A percentile compares a stretch with the other conserved stretches of the same genome.
Evolutionary conservation across 768 basidiomycete genomes (phyloP).

Genomic region (Mycena belliarum): DNA sequence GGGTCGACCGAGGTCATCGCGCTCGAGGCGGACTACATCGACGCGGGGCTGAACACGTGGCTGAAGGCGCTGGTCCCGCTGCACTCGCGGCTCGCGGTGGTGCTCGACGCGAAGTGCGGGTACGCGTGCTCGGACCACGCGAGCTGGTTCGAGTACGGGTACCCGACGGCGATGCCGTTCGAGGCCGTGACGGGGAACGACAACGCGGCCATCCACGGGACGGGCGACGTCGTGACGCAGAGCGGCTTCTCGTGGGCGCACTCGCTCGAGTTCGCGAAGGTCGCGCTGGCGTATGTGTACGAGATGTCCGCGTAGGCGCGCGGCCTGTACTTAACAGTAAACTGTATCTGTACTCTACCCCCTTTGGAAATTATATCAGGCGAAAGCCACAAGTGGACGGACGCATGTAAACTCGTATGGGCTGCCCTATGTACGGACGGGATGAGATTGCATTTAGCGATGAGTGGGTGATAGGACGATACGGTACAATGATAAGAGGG

Average conservation of each 20-base stretch:
- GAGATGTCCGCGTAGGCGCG: too few relatives aligned
- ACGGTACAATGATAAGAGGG: too few relatives aligned
- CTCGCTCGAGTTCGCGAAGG: conserved; percentile 61
- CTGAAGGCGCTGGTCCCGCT: conserved; percentile 40
- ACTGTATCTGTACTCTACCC: too few relatives aligned
- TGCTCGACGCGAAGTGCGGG: conserved; percentile 39
- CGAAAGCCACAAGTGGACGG: too few relatives aligned
- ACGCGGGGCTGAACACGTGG: conserved; percentile 43
- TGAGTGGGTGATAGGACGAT: too few relatives aligned
- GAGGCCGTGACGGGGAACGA: conserved; percentile 44
- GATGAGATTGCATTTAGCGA: too few relatives aligned
- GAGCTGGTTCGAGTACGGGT: conserved; percentile 45
- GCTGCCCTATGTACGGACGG: too few relatives aligned
- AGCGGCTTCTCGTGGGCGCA: conserved; percentile 51
- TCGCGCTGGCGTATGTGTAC: conserved; percentile 59
- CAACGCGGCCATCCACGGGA: conserved; percentile 46
- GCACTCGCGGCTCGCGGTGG: conserved; percentile 38
- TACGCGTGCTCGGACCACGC: conserved; percentile 50
- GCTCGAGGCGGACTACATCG: conserved; percentile 41
- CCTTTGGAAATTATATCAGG: too few relatives aligned
- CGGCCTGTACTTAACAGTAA: too few relatives aligned
- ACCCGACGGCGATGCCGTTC: conserved; percentile 42
- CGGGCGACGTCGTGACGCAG: conserved; percentile 47
- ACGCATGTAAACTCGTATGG: too few relatives aligned
- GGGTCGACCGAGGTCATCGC: conserved; percentile 45